Evolutionary conservation across 345 rosid species (phyloP).

Genomic region (Acer negundo): DNA sequence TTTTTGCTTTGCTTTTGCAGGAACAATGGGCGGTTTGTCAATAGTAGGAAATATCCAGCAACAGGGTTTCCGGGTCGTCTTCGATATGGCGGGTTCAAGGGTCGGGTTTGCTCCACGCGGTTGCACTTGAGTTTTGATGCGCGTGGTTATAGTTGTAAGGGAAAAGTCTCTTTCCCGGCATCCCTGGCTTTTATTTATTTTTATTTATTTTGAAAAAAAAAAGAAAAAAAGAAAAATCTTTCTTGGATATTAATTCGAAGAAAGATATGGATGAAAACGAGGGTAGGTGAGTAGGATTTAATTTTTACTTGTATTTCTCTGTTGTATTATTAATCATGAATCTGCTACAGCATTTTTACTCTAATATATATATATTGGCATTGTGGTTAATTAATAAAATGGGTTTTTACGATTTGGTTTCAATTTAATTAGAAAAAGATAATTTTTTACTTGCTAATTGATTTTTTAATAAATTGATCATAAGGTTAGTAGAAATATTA

Average conservation of each 20-base stretch:
- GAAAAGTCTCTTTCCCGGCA: constrained; percentile 8
- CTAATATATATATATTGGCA: no score
- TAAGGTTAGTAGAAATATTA: no score
- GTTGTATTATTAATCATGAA: not conserved
- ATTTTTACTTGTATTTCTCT: not conserved
- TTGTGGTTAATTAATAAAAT: not conserved
- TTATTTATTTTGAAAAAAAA: not conserved
- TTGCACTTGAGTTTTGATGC: constrained; percentile 49
- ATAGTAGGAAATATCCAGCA: constrained; percentile 96
- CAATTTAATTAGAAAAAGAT: no score
- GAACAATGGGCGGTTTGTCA: constrained; percentile 79
- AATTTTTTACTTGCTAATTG: no score
- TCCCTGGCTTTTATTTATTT: not conserved
- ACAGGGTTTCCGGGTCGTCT: constrained; percentile 91
- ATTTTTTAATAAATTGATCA: no score
- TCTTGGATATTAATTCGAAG: constrained; percentile 13
- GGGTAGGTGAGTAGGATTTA: not conserved
- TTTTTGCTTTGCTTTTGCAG: constrained; percentile 96
- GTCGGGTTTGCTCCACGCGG: constrained; percentile 91
- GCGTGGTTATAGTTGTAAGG: constrained; percentile 12
- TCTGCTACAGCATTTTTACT: not conserved
- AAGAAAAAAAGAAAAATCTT: constrained; percentile 2
- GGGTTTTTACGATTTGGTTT: no score
- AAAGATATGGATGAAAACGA: not conserved
- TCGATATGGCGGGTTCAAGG: constrained; percentile 65